Evolutionary conservation across 2,329 filamentous ascomycete species (phyloP).

Genomic region (Pseudogymnoascus destructans): DNA sequence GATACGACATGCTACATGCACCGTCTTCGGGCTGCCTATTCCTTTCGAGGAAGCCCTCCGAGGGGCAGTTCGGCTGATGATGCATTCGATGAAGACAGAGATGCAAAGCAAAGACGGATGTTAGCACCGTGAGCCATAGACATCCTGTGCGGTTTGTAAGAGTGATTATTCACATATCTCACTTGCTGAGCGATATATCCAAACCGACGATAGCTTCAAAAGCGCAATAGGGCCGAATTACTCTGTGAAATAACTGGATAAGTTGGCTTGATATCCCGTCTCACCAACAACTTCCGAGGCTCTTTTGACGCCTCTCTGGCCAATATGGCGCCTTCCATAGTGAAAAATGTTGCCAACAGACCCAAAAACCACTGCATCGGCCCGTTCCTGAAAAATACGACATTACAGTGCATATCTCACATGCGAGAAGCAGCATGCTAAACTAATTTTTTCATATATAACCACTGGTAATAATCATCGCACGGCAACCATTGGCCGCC

Average conservation of each 20-base stretch:
- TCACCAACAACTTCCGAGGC: not conserved
- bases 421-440: not conserved
- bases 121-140: not conserved
- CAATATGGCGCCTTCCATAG: not conserved
- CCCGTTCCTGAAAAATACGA: not conserved
- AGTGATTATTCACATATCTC: not conserved
- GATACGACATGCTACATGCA: conserved; percentile 25
- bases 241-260: not conserved
- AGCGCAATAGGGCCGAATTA: not conserved
- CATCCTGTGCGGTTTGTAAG: not conserved
- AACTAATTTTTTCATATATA: not conserved
- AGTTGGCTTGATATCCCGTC: not conserved
- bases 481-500: not conserved
- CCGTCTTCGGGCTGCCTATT: not conserved
- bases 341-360: not conserved
- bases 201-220: not conserved
- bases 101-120: not conserved
- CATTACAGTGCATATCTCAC: not conserved
- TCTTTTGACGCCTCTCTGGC: not conserved
- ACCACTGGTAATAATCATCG: not conserved
- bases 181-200: not conserved
- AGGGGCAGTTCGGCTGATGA: not conserved
- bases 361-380: not conserved
- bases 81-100: not conserved
- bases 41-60: not conserved